Percentiles rank a stretch among this genome's conserved stretches.
Evolutionary conservation across 176 grass and related monocot species (phyloP).

Genomic region (Saccharum officinarum): DNA sequence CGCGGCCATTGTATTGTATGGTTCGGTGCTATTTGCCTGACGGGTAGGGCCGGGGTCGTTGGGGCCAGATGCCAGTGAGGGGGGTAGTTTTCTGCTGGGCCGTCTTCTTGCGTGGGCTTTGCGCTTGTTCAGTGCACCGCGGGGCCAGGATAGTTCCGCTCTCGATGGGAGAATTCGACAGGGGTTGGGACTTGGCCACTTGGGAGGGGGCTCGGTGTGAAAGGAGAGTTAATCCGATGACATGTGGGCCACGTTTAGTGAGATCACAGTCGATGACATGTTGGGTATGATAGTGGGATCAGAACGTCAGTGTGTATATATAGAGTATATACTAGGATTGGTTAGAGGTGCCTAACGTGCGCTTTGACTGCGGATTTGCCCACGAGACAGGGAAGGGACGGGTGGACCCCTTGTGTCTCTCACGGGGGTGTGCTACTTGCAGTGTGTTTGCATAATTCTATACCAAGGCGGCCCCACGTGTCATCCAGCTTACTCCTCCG

Average conservation of each 20-base stretch:
- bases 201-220: not conserved
- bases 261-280: fast-evolving
- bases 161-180: too few relatives aligned
- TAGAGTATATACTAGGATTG: not conserved
- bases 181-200: too few relatives aligned
- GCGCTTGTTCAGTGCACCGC: not conserved
- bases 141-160: not conserved
- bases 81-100: not conserved
- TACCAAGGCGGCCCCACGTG: not conserved
- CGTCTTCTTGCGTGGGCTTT: slow-evolving; percentile 3
- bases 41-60: fast-evolving
- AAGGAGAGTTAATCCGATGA: not conserved
- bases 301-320: not conserved
- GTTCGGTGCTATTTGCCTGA: not conserved
- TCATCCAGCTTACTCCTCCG: not conserved
- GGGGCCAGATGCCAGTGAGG: not conserved
- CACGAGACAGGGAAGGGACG: not conserved
- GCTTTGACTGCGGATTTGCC: not conserved
- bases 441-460: slow-evolving; percentile 17
- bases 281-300: fast-evolving
- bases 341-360: not conserved
- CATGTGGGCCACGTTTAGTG: not conserved
- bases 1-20: not conserved
- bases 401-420: slow-evolving; percentile 23
- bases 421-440: slow-evolving; percentile 4